A percentile compares a stretch with the other conserved stretches of the same genome.
phyloP scores from a whole-genome alignment of 192 early-diverging fungal species.

The Coemansia sp. region DNA sequence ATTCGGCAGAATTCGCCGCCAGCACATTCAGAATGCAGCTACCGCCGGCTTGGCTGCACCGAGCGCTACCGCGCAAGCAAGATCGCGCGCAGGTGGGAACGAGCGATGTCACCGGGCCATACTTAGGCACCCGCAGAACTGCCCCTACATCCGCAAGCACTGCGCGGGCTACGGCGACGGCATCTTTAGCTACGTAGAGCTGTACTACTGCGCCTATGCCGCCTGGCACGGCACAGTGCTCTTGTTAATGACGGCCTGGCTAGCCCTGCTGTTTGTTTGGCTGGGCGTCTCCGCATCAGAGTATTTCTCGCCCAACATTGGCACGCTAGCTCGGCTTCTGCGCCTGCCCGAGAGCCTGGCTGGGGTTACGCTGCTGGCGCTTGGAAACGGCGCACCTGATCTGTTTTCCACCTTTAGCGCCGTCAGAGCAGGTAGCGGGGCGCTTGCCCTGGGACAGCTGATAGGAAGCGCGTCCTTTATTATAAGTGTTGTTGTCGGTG shows the following conservation, averaged over 20 bases:
- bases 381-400: constrained; percentile 92
- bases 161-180: constrained; percentile 63
- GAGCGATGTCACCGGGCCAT: constrained; percentile 41
- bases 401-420: constrained; percentile 85
- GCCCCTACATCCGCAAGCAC: constrained; percentile 57
- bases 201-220: constrained; percentile 47
- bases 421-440: constrained; percentile 63
- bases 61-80: not conserved
- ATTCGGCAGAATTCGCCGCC: not conserved
- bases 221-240: constrained; percentile 20
- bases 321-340: constrained; percentile 67
- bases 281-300: constrained; percentile 76
- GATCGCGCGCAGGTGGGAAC: not conserved
- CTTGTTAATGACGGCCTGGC: constrained; percentile 58
- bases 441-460: constrained; percentile 87
- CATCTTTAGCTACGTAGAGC: constrained; percentile 44
- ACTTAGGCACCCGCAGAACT: constrained; percentile 53
- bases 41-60: not conserved
- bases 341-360: constrained; percentile 81
- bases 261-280: constrained; percentile 69
- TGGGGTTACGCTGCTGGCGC: constrained; percentile 72
- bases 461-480: constrained; percentile 84
- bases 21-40: constrained; percentile 3
- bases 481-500: constrained; percentile 75
- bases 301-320: constrained; percentile 86